Percentiles rank a stretch among this genome's conserved stretches.
Evolutionary conservation across 1,139 yeast genomes (phyloP).

Genomic region (Magnusiomyces fungicola): DNA sequence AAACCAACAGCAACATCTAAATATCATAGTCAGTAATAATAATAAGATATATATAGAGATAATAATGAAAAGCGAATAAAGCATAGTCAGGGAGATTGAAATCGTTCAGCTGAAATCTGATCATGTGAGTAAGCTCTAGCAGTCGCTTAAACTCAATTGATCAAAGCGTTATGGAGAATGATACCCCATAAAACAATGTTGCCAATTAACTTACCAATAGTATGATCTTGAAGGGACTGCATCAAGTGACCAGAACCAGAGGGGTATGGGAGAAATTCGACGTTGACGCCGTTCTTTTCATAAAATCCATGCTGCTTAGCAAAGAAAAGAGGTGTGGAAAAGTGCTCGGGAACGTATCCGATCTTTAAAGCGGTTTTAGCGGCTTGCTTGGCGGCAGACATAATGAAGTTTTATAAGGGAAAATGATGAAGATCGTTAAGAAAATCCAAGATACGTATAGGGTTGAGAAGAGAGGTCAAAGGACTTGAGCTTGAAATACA

Average conservation of each 20-base stretch:
- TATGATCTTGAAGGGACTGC: constrained; percentile 55
- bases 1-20: constrained; percentile 68
- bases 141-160: no score
- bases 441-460: no score
- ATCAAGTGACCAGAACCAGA: constrained; percentile 88
- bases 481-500: no score
- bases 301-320: constrained; percentile 58
- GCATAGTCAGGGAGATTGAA: no score
- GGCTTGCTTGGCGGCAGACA: constrained; percentile 1
- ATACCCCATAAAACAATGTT: no score
- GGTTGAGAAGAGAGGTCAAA: no score
- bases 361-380: constrained; percentile 38
- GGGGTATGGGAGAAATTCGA: constrained; percentile 66
- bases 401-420: neutral
- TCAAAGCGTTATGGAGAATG: no score
- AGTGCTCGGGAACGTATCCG: constrained; percentile 89
- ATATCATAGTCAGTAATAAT: no score
- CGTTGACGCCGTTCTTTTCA: constrained; percentile 37
- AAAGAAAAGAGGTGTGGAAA: constrained; percentile 75
- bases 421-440: neutral
- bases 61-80: no score
- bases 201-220: constrained; percentile 44
- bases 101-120: no score
- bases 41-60: no score
- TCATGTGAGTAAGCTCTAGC: no score